These are phyloP conservation scores for Phytopythium chamaehyphon DNA, from an alignment of 352 stramenopile species.

Conservation along the genomic window DNA sequence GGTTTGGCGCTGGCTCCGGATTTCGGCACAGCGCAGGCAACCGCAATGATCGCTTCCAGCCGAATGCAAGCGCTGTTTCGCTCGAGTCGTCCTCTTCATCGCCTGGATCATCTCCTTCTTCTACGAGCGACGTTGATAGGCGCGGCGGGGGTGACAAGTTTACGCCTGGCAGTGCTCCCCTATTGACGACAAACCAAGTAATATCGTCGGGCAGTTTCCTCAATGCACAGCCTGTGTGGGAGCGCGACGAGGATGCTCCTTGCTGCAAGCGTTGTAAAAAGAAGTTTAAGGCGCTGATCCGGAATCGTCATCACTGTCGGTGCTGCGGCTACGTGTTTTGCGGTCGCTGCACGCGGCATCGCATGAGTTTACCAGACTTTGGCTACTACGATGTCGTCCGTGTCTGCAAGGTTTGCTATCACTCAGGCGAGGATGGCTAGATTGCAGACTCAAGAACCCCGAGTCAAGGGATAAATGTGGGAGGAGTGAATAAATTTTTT, in stretches of 20 bases:
- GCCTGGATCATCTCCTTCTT: slow-evolving; percentile 23
- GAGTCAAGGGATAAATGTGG: neutral
- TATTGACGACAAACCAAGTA: slow-evolving; percentile 63
- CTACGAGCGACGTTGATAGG: slow-evolving; percentile 11
- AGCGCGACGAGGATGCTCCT: slow-evolving; percentile 72
- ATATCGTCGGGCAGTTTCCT: slow-evolving; percentile 60
- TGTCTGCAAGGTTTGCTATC: slow-evolving; percentile 79
- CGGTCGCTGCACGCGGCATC: slow-evolving; percentile 70
- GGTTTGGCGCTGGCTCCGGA: slow-evolving; percentile 8
- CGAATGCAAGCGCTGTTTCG: neutral
- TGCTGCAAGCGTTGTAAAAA: slow-evolving; percentile 89
- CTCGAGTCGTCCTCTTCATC: slow-evolving; percentile 22
- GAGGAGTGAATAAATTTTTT: neutral
- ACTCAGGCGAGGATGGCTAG: slow-evolving; percentile 63
- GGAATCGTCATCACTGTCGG: slow-evolving; percentile 77
- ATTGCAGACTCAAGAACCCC: neutral
- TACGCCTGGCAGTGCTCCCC: slow-evolving; percentile 52
- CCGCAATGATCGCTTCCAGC: neutral
- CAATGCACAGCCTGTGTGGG: slow-evolving; percentile 80
- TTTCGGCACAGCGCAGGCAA: neutral
- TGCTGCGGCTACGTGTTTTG: slow-evolving; percentile 87
- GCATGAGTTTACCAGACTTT: slow-evolving; percentile 86
- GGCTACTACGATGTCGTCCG: slow-evolving; percentile 85
- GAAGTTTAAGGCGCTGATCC: slow-evolving; percentile 84
- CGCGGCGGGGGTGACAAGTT: slow-evolving; percentile 33